Evolutionary conservation across 2,329 filamentous ascomycete species (phyloP), one percentile per base, ranked within the genome.

Genomic region (Ascochyta clinopodiicola): DNA sequence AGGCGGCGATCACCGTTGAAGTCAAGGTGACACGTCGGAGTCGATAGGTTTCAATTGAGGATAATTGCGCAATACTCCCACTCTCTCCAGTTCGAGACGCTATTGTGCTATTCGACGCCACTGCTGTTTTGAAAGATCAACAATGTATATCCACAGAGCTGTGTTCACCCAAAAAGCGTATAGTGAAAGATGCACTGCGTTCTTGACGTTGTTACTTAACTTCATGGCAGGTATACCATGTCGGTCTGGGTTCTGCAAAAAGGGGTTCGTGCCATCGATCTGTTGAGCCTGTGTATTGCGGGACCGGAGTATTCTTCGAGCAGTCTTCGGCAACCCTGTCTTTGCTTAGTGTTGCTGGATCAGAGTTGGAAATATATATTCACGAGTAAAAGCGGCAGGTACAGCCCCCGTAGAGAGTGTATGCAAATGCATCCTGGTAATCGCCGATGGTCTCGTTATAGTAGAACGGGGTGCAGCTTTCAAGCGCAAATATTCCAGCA

Each of bases 191-290:
- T n/a, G 10, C 6, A 8, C 17, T 3, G 13, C 6, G 31, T 42
- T 15, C 17, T 1, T 27, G n/a, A 8, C 7, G 15, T n/a, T 12
- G 13, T 15, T 36, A 36, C 9, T 19, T 36, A 13, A 2, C 13
- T 17, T 45, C 31, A 19, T 22, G 10, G 17, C 61, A 63, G 32
- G 37, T 56, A 39, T 63, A 63, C 61, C 59, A 62, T 34, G 55
- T 56, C 10, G 61, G 61, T 35, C 27, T 58, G 3, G 61, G 59
- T 2, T 57, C 43, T 12, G 40, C 45, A 31, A 63, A 63, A 6
- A 42, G 32, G 1, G 56, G 47, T 12, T 57, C 56, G 8, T 44
- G 25, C 39, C 61, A 60, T 4, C 59, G 47, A 34, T 36, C 22
- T 2, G 57, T 56, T 1, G 59, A 45, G 0, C 51, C 61, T 10